Conservation (phyloP, 306 rosid genomes). For the Prinsepia uniflora region DNA sequence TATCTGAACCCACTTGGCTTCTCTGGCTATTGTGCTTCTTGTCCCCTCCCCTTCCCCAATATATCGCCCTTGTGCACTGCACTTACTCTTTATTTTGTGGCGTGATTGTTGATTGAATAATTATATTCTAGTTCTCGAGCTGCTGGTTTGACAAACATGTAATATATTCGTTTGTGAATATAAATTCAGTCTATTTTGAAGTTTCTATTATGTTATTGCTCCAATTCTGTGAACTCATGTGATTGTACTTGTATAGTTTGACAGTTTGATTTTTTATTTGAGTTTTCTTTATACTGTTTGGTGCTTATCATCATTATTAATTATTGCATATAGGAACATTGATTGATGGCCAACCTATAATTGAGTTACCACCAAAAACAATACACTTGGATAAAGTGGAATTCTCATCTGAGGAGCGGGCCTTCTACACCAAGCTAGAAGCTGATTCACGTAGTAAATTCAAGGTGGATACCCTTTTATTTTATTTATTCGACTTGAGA, state of each 20-base stretch:
- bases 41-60: too few species aligned
- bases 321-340: constrained; percentile 62
- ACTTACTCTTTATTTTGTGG: neutral
- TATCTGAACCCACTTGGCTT: too few species aligned
- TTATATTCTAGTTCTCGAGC: neutral
- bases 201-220: neutral
- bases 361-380: constrained; percentile 79
- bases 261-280: constrained; percentile 17
- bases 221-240: constrained; percentile 8
- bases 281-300: constrained; percentile 18
- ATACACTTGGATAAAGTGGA: constrained; percentile 62
- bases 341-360: constrained; percentile 86
- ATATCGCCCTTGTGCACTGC: neutral
- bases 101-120: neutral
- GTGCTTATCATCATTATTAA: constrained; percentile 12
- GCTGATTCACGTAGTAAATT: constrained; percentile 82
- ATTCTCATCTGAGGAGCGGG: constrained; percentile 85
- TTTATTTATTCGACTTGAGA: constrained; percentile 7
- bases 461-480: constrained; percentile 53
- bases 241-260: constrained; percentile 7
- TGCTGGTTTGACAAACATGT: constrained; percentile 1
- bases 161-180: neutral
- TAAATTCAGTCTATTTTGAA: neutral
- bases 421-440: constrained; percentile 87
- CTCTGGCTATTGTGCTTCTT: too few species aligned